Evolutionary conservation across 768 basidiomycete genomes (phyloP), one percentile per base, ranked within the genome.

Genomic region (Sporobolomyces phaffii): DNA sequence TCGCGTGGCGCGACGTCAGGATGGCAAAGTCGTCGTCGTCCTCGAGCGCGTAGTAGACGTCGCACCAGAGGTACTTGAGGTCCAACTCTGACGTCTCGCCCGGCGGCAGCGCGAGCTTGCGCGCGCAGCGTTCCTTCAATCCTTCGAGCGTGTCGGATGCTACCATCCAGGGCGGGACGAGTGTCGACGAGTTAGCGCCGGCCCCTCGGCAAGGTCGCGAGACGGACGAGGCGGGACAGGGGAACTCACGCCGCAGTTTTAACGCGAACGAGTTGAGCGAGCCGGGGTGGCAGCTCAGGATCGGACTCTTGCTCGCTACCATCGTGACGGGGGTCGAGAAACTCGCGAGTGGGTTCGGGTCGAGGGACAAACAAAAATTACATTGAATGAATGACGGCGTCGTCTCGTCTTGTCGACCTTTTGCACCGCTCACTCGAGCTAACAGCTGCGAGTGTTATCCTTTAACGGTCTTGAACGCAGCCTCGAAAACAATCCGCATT

Each of bases 21-120:
- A 71, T 69, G 1, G 68, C 69, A 36, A 62, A 74, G 60, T 75
- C 75, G 63, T 75, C 75, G 41, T 75, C 73, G 34, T 75, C 75
- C 18, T 75, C 72, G 28, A 75, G 68, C 11, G 69, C 51, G 62
- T 74, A 75, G 63, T 66, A 66, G 48, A 74, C 73, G 33, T 73
- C 69, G 40, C 61, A 64, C 72, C 72, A 74, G 24, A 73, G 60
- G 66, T 75, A 75, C 51, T 65, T 57, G 29, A 70, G 26, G 3
- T 38, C 13, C 22, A 73, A 51, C 36, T 63, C 62, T 5, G 22
- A 18, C 5, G 44, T 33, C 41, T 52, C 51, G n/a, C 31, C 50
- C 26, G 31, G 29, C 10, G 56, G 56, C 9, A 58, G 20, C 8
- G 73, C 75, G 6, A 75, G 45, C 28, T 75, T 73, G 67, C 75